Base-by-base conservation (phyloP, 1,284 basidiomycete species). In the Acaromyces ingoldii region DNA sequence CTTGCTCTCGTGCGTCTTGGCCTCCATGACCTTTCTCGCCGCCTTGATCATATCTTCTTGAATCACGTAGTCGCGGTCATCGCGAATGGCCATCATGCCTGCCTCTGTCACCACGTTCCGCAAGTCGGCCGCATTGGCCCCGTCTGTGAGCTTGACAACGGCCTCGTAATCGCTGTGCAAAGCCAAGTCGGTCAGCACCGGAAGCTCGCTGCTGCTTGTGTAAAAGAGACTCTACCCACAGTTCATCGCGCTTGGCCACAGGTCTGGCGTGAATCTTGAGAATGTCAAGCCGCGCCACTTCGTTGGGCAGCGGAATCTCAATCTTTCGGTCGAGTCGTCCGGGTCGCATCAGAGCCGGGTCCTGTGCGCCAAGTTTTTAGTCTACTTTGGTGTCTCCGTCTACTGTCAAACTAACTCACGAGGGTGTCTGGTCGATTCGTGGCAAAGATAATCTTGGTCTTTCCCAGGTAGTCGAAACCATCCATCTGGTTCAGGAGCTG, bases 21-120 rank as follows among this genome's bases (percentile, higher is more conserved):
- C 74, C 60, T 97, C 93, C 46, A 86, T 85, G 33, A 98, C 85
- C 77, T 99, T 99, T 63, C 95, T 82, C 15, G 89, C 91, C n/a
- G 95, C 95, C 80, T 97, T 98, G 67, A 89, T 91, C 56, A 97
- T 81, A 78, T 98, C 93, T 69, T 97, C 95, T 77, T 91, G 53
- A 24, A 60, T 48, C 25, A 54, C 88, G 67, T 58, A 65, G 19
- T 54, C 47, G 25, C 88, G 82, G 67, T 96, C 92, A 60, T 96
- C 92, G 46, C 95, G 82, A 70, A 99, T 97, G 11, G 95, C 95
- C 76, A 97, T 97, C 91, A 99, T 96, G 48, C 95, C 93, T 6
- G 93, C 91, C 78, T 98, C 95, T 5, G 95, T 98, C 49, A 93
- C 86, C 11, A 99, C 89, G 76, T 98, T 98, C 49, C 93, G 83